Conservation (phyloP, 2,329 filamentous ascomycete species). For the Ascochyta koolunga region DNA sequence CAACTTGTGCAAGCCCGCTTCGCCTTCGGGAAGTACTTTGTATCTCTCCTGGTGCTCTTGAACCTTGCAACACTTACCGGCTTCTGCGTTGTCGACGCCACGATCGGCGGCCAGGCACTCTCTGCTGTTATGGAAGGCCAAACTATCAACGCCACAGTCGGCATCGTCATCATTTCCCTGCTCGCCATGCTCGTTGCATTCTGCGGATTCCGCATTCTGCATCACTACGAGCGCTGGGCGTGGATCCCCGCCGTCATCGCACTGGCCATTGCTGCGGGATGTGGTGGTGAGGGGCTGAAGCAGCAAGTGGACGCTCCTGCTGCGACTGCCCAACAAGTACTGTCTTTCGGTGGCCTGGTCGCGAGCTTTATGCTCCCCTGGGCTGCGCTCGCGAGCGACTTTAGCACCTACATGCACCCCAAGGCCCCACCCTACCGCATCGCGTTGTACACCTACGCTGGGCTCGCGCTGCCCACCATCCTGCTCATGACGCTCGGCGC, state of each 20-base stretch:
- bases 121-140: conserved; percentile 42
- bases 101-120: conserved; percentile 62
- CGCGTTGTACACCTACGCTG: conserved; percentile 63
- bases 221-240: conserved; percentile 64
- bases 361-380: conserved; percentile 70
- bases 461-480: conserved; percentile 61
- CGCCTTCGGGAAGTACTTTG: conserved; percentile 62
- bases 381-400: conserved; percentile 64
- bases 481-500: conserved; percentile 68
- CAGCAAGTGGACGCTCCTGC: conserved; percentile 56
- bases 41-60: conserved; percentile 65
- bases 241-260: conserved; percentile 63
- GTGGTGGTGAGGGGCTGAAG: conserved; percentile 57
- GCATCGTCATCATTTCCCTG: conserved; percentile 66
- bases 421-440: conserved; percentile 58
- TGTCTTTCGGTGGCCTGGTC: conserved; percentile 66
- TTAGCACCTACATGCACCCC: conserved; percentile 66
- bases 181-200: conserved; percentile 66
- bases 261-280: conserved; percentile 62
- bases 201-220: conserved; percentile 62
- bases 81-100: conserved; percentile 67
- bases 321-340: conserved; percentile 53
- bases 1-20: conserved; percentile 71
- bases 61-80: conserved; percentile 68
- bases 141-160: conserved; percentile 59